Conservation (phyloP, 1,284 basidiomycete species). For the Ganoderma sp. region DNA sequence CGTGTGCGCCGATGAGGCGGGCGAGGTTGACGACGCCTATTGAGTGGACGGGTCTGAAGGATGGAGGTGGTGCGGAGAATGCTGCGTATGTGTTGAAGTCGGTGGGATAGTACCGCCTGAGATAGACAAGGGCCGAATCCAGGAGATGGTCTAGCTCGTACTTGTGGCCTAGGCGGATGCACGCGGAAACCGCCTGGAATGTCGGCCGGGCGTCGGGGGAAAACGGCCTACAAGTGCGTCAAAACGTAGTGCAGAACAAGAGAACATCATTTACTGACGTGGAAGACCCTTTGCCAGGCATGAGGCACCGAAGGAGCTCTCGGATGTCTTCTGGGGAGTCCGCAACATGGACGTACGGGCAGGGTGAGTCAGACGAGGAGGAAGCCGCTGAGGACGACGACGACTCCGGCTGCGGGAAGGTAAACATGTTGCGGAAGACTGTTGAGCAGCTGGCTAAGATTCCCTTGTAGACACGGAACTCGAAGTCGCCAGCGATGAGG, state of each 20-base stretch:
- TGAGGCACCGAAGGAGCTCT: conserved; percentile 1
- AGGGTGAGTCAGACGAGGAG: not conserved
- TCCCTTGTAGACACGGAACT: conserved; percentile 18
- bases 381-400: not conserved
- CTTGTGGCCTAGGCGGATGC: conserved; percentile 13
- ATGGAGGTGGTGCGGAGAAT: not conserved
- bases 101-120: not conserved
- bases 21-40: conserved; percentile 24
- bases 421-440: conserved; percentile 22
- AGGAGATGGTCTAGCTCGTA: conserved; percentile 8
- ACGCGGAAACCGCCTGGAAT: conserved; percentile 2
- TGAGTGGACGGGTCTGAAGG: conserved; percentile 6
- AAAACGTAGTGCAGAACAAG: not conserved
- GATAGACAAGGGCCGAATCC: not conserved
- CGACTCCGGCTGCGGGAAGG: conserved; percentile 13
- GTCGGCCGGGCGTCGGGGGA: not conserved
- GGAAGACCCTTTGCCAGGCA: not conserved
- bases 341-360: conserved; percentile 6
- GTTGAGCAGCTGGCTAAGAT: conserved; percentile 19
- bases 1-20: conserved; percentile 15
- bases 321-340: conserved; percentile 10
- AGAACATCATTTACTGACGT: not conserved
- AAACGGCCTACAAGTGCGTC: not conserved
- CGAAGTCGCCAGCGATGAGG: conserved; percentile 14
- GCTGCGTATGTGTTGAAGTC: not conserved